phyloP scores from a whole-genome alignment of 1,284 basidiomycete genomes.

The Malassezia equina region DNA sequence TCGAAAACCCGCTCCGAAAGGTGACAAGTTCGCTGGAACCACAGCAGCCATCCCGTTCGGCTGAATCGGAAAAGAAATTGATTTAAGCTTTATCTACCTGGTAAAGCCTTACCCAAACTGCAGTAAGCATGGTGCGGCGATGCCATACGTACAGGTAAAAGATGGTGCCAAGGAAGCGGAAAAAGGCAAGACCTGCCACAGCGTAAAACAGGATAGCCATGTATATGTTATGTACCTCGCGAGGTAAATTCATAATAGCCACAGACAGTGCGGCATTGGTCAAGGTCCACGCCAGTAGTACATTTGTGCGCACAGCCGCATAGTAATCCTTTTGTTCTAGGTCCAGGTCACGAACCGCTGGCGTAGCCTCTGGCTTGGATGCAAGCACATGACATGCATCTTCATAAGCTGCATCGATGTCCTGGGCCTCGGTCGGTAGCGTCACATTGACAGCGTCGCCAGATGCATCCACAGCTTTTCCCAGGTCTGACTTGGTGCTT shows the following conservation, averaged over 20 bases:
- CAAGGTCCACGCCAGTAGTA: constrained; percentile 65
- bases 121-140: neutral
- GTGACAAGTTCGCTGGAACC: neutral
- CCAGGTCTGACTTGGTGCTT: constrained; percentile 36
- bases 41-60: neutral
- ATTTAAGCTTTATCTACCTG: neutral
- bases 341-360: constrained; percentile 25
- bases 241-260: constrained; percentile 27
- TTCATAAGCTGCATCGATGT: constrained; percentile 43
- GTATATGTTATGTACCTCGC: constrained; percentile 26
- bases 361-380: constrained; percentile 22
- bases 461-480: constrained; percentile 21
- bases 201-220: constrained; percentile 43
- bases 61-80: neutral
- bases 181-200: constrained; percentile 32
- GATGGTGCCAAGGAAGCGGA: constrained; percentile 30
- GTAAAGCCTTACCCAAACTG: neutral
- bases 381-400: constrained; percentile 43
- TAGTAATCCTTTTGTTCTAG: constrained; percentile 45
- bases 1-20: neutral
- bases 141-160: constrained; percentile 18
- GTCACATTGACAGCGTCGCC: constrained; percentile 38
- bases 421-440: constrained; percentile 40
- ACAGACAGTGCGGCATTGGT: constrained; percentile 41
- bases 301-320: constrained; percentile 73